Percentiles rank a stretch among this genome's conserved stretches.
These are phyloP conservation scores for Thinopyrum elongatum DNA, from an alignment of 176 grass and related monocot species.

Conservation along the genomic window DNA sequence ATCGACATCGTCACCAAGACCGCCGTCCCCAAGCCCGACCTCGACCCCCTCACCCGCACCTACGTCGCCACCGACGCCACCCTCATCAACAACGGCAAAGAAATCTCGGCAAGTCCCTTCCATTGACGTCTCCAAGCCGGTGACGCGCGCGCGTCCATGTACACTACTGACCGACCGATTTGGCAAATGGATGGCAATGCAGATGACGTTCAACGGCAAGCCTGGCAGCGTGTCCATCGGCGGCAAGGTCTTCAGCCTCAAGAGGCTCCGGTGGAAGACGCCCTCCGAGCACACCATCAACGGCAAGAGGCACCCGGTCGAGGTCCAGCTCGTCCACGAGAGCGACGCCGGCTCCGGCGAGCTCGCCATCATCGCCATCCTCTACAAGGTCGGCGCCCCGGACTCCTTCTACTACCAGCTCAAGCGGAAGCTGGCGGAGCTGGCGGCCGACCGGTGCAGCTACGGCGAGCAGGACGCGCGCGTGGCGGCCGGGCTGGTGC, in stretches of 20 bases:
- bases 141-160: neutral
- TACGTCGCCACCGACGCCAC: constrained; percentile 43
- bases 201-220: constrained; percentile 34
- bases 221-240: constrained; percentile 29
- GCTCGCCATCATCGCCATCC: constrained; percentile 42
- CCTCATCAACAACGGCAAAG: constrained; percentile 60
- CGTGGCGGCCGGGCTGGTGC: constrained; percentile 8
- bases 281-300: constrained; percentile 94
- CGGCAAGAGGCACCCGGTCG: constrained; percentile 49
- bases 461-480: constrained; percentile 21
- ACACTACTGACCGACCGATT: neutral
- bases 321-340: constrained; percentile 72
- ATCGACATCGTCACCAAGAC: constrained; percentile 60
- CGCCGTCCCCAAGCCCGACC: neutral
- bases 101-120: constrained; percentile 27
- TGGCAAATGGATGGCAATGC: neutral
- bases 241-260: constrained; percentile 58
- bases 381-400: constrained; percentile 48
- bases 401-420: constrained; percentile 67
- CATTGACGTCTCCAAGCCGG: neutral
- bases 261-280: constrained; percentile 52
- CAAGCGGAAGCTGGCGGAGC: neutral
- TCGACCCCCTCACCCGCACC: constrained; percentile 32
- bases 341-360: constrained; percentile 26
- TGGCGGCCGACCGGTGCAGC: neutral